Conservation (phyloP, 768 basidiomycete genomes). For the Auricularia heimuer region DNA sequence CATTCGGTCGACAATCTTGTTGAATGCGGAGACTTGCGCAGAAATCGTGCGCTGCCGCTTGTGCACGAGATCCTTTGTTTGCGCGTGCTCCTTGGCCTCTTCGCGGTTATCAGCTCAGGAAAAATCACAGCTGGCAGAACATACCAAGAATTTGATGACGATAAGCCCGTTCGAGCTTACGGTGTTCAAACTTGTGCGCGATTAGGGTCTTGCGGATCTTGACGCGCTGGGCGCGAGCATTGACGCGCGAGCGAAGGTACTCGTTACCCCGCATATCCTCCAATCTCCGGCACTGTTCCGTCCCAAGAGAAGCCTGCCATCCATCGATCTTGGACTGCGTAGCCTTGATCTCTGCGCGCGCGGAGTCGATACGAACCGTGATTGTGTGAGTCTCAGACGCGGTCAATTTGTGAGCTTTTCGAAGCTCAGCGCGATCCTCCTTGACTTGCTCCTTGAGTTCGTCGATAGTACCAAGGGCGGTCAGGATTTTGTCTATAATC, state of each 20-base stretch:
- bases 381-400: not conserved
- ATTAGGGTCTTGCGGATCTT: not conserved
- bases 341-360: not conserved
- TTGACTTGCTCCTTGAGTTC: not conserved
- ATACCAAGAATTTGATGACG: not conserved
- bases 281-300: not conserved
- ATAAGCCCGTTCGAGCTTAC: not conserved
- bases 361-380: not conserved
- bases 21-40: not conserved
- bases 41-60: not conserved
- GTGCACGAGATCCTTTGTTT: not conserved
- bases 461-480: not conserved
- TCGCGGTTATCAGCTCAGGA: not conserved
- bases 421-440: not conserved
- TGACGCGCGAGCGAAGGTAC: not conserved
- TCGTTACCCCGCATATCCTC: not conserved
- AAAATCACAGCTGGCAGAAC: not conserved
- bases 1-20: not conserved
- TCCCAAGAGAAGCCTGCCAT: not conserved
- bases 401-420: not conserved
- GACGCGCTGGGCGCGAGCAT: not conserved
- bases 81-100: not conserved
- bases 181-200: slow-evolving; percentile 2
- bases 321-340: not conserved
- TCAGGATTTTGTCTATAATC: not conserved